Evolutionary conservation across 2,329 filamentous ascomycete species (phyloP).

Genomic region (Fusarium sp.): DNA sequence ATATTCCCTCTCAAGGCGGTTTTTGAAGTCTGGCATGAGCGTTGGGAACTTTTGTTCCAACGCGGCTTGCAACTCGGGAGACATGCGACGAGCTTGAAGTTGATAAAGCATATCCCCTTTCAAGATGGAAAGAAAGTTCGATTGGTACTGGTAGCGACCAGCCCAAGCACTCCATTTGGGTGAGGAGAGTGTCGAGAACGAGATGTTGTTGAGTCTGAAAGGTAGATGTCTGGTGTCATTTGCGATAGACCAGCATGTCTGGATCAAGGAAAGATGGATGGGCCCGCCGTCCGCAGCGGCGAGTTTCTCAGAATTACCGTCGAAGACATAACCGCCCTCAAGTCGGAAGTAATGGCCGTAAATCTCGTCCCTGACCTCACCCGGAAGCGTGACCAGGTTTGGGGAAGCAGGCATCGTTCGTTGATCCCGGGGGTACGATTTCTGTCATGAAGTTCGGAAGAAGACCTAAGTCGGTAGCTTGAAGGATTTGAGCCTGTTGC

Average conservation of each 20-base stretch:
- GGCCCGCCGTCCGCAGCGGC: not conserved
- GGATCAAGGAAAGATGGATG: slow-evolving; percentile 7
- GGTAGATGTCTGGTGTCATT: not conserved
- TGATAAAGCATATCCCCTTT: not conserved
- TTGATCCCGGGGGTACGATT: too few species aligned
- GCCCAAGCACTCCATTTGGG: not conserved
- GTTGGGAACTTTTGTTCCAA: not conserved
- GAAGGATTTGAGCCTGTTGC: too few species aligned
- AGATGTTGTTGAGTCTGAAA: not conserved
- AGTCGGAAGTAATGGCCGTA: not conserved
- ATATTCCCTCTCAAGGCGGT: not conserved
- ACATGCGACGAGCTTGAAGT: not conserved
- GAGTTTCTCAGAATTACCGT: not conserved
- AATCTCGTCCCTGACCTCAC: not conserved
- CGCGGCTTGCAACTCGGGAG: not conserved
- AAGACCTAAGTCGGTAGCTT: too few species aligned
- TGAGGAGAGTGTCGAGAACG: not conserved
- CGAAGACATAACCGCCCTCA: slow-evolving; percentile 3
- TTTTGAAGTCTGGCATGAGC: not conserved
- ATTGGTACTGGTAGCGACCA: not conserved
- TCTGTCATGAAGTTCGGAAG: too few species aligned
- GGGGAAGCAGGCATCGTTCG: too few species aligned
- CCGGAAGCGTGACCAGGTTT: not conserved
- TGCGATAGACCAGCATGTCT: not conserved
- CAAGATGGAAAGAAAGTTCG: not conserved